These are phyloP conservation scores for Eudorina sp. DNA, from an alignment of 139 green algal genomes.

Conservation along the genomic window DNA sequence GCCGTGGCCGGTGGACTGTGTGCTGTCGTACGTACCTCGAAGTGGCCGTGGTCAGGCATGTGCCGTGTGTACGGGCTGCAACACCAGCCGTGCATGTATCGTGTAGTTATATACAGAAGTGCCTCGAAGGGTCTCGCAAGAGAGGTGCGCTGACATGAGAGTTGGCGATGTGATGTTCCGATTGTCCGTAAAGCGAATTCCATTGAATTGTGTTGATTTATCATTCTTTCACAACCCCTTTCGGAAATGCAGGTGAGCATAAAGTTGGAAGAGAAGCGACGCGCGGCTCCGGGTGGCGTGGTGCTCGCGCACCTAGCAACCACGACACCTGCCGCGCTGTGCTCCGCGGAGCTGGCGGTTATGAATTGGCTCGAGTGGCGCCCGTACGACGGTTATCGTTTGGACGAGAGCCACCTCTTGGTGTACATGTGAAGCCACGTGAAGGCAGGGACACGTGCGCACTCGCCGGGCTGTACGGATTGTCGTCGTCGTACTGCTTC, in stretches of 20 bases:
- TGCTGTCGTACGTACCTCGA: too few relatives aligned
- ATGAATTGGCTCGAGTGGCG: conserved; percentile 37
- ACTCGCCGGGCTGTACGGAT: too few relatives aligned
- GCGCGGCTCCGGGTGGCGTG: not conserved
- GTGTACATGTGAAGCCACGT: conserved; percentile 27
- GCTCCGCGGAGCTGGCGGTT: conserved; percentile 19
- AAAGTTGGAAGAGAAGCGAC: conserved; percentile 38
- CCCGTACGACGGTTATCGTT: conserved; percentile 29
- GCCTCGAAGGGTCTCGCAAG: too few relatives aligned
- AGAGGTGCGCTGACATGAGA: too few relatives aligned
- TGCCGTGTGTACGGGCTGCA: too few relatives aligned
- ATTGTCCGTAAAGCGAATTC: too few relatives aligned
- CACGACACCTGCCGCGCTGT: not conserved
- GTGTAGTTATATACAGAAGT: too few relatives aligned
- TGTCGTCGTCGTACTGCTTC: too few relatives aligned
- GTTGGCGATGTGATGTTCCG: too few relatives aligned
- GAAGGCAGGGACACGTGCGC: not conserved
- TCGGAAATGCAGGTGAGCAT: not conserved
- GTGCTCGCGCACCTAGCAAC: conserved; percentile 7
- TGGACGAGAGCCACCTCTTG: conserved; percentile 41
- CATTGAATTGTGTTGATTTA: not conserved
- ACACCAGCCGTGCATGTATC: too few relatives aligned
- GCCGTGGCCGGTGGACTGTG: too few relatives aligned
- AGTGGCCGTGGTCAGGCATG: too few relatives aligned
- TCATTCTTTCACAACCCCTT: not conserved